Conservation (phyloP, 495 filamentous ascomycete species). For the Bryoglossum gracile region DNA sequence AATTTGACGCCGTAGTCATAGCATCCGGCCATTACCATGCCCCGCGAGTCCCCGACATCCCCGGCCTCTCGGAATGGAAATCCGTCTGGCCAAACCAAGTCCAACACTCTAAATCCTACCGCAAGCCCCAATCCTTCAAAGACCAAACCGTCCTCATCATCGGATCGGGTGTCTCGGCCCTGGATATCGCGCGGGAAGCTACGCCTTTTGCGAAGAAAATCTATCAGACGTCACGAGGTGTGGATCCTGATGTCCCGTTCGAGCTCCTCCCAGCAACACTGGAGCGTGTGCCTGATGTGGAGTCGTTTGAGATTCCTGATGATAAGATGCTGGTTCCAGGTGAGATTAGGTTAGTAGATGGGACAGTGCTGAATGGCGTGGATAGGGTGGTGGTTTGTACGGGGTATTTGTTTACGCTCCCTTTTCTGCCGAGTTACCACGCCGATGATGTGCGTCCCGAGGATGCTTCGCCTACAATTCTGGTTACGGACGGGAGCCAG, state of each 20-base stretch:
- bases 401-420: conserved; percentile 46
- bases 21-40: conserved; percentile 75
- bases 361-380: conserved; percentile 37
- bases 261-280: conserved; percentile 41
- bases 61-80: conserved; percentile 52
- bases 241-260: conserved; percentile 44
- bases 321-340: conserved; percentile 28
- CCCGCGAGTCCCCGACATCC: conserved; percentile 59
- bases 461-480: conserved; percentile 38
- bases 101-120: conserved; percentile 74
- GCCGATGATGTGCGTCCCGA: conserved; percentile 24
- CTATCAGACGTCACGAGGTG: conserved; percentile 35
- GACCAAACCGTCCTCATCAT: conserved; percentile 50
- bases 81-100: conserved; percentile 54
- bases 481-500: conserved; percentile 58
- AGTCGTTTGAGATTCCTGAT: conserved; percentile 34
- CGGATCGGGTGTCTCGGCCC: conserved; percentile 69
- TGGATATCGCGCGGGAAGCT: conserved; percentile 57
- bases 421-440: conserved; percentile 44
- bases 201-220: conserved; percentile 30
- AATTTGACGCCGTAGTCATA: conserved; percentile 76
- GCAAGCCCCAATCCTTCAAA: conserved; percentile 49
- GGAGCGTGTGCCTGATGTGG: conserved; percentile 43
- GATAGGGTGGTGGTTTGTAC: conserved; percentile 52
- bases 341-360: conserved; percentile 41